Evolutionary conservation across 2,329 filamentous ascomycete genomes (phyloP).

Genomic region (Aciculosporium take): DNA sequence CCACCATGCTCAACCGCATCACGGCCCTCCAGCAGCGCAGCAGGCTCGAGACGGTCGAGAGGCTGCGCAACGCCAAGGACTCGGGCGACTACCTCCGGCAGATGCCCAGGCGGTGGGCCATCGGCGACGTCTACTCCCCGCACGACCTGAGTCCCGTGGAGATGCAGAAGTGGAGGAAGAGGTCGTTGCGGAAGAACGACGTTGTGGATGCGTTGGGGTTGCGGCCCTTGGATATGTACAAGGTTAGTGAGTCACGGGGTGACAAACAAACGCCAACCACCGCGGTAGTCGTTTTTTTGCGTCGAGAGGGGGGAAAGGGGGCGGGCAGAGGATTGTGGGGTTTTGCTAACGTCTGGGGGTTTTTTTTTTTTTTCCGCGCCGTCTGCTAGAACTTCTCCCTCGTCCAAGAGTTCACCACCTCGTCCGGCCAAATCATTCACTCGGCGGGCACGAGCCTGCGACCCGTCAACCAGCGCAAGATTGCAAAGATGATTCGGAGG

Average conservation of each 20-base stretch:
- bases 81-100: conserved; percentile 44
- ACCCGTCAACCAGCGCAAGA: conserved; percentile 79
- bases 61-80: conserved; percentile 23
- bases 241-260: conserved; percentile 36
- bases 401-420: conserved; percentile 75
- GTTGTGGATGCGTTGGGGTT: conserved; percentile 67
- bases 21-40: conserved; percentile 20
- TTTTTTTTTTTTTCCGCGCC: neutral
- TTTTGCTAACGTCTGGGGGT: neutral
- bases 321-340: no score
- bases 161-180: conserved; percentile 65
- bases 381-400: conserved; percentile 69
- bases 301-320: no score
- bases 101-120: conserved; percentile 55
- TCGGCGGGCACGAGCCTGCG: conserved; percentile 63
- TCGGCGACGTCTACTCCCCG: conserved; percentile 80
- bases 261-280: neutral
- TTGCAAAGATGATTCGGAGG: conserved; percentile 83
- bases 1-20: conserved; percentile 15
- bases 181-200: conserved; percentile 46
- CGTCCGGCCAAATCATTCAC: conserved; percentile 73
- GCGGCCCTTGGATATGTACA: conserved; percentile 74
- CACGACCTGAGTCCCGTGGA: conserved; percentile 70
- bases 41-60: conserved; percentile 14
- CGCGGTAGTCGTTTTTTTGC: neutral